Evolutionary conservation across 2,329 filamentous ascomycete species (phyloP).

Genomic region (Trichoderma simmonsii): DNA sequence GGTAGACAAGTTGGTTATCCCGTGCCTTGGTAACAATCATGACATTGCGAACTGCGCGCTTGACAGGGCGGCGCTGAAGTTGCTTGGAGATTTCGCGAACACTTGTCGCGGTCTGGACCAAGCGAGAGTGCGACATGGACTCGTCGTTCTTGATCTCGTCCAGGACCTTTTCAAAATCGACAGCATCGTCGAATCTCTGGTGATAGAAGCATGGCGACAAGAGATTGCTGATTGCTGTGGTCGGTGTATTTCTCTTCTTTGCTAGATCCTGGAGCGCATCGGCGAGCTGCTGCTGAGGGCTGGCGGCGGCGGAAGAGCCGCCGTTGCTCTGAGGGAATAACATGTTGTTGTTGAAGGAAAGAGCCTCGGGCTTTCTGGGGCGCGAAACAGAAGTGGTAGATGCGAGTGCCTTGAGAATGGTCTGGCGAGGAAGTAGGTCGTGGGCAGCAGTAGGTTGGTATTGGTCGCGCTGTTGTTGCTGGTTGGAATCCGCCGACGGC

Average conservation of each 20-base stretch:
- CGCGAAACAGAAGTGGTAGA: slow-evolving; percentile 44
- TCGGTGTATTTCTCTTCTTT: slow-evolving; percentile 36
- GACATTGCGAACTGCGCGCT: slow-evolving; percentile 84
- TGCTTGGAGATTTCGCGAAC: slow-evolving; percentile 96
- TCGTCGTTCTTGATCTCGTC: slow-evolving; percentile 91
- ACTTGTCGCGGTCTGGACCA: slow-evolving; percentile 92
- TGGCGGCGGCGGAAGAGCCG: slow-evolving; percentile 28
- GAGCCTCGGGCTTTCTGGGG: slow-evolving; percentile 59
- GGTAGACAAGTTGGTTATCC: slow-evolving; percentile 85
- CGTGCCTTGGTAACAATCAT: slow-evolving; percentile 99
- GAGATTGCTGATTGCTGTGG: slow-evolving; percentile 56
- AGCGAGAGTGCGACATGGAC: slow-evolving; percentile 85
- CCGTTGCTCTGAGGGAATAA: slow-evolving; percentile 11
- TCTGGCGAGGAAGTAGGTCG: slow-evolving; percentile 69
- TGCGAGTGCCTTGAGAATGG: slow-evolving; percentile 76
- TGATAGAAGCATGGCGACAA: slow-evolving; percentile 98
- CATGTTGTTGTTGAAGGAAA: slow-evolving; percentile 60
- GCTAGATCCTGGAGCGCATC: slow-evolving; percentile 56
- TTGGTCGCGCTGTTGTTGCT: slow-evolving; percentile 29
- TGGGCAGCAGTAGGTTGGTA: slow-evolving; percentile 54
- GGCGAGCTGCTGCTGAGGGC: slow-evolving; percentile 60
- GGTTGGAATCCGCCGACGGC: background rate
- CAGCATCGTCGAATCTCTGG: slow-evolving; percentile 91
- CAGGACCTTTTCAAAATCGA: slow-evolving; percentile 90
- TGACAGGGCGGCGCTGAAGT: slow-evolving; percentile 86